Conservation (phyloP, 192 early-diverging fungal species). For the Thoreauomyces humboldtii region DNA sequence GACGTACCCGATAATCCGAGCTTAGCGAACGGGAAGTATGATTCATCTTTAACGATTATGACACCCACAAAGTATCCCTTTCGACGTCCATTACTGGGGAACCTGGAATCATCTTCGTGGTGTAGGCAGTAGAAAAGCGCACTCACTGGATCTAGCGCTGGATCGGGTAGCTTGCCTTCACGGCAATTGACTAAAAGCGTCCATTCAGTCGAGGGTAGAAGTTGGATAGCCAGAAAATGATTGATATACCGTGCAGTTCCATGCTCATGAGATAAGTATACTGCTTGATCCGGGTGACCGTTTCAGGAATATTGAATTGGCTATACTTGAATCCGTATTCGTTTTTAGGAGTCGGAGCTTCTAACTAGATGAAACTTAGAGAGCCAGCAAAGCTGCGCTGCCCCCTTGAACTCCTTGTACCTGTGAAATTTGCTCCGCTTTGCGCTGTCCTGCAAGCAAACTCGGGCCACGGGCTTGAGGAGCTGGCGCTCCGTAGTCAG, state of each 20-base stretch:
- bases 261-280: constrained; percentile 52
- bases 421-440: constrained; percentile 14
- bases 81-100: constrained; percentile 46
- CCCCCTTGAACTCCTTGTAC: no score
- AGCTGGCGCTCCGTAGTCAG: no score
- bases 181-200: no score
- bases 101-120: constrained; percentile 39
- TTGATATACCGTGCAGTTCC: constrained; percentile 54
- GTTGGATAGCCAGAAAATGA: no score
- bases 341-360: constrained; percentile 63
- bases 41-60: constrained; percentile 39
- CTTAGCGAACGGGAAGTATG: constrained; percentile 27
- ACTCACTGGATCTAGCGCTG: constrained; percentile 58
- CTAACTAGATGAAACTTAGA: constrained; percentile 19
- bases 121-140: constrained; percentile 70
- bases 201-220: constrained; percentile 29
- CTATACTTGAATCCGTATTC: constrained; percentile 66
- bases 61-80: constrained; percentile 55
- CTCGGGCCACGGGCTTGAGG: no score
- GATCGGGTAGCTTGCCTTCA: constrained; percentile 63
- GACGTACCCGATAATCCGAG: constrained; percentile 28
- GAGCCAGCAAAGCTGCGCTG: constrained; percentile 28
- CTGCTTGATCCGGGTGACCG: constrained; percentile 43
- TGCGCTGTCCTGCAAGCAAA: neutral
- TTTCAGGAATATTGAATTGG: constrained; percentile 46